Evolutionary conservation across 257 asterid species (phyloP).

Genomic region (Forsythia suspensa): DNA sequence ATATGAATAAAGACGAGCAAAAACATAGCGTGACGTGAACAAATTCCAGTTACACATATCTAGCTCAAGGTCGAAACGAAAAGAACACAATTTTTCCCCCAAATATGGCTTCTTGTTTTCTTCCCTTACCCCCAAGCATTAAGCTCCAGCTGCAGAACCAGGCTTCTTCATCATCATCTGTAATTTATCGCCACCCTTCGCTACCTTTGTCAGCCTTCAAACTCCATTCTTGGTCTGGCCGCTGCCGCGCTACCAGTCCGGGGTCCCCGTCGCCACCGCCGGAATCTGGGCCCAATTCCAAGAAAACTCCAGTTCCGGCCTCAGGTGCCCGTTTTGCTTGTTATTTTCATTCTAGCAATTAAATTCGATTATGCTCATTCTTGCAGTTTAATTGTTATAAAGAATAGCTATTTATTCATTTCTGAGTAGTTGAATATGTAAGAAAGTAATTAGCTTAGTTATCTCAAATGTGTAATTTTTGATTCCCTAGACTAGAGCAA

Average conservation of each 20-base stretch:
- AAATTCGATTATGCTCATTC: neutral
- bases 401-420: neutral
- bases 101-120: slow-evolving; percentile 34
- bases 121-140: slow-evolving; percentile 20
- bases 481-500: neutral
- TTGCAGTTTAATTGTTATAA: neutral
- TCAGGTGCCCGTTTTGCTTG: slow-evolving; percentile 42
- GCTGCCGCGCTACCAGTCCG: slow-evolving; percentile 52
- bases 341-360: neutral
- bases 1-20: no score
- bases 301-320: slow-evolving; percentile 23
- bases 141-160: slow-evolving; percentile 9
- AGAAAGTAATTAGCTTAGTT: neutral
- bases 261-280: slow-evolving; percentile 39
- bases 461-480: neutral
- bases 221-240: slow-evolving; percentile 32
- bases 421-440: neutral
- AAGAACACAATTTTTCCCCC: neutral
- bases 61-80: neutral
- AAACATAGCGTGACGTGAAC: no score
- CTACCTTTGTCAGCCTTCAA: slow-evolving; percentile 19
- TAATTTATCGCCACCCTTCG: slow-evolving; percentile 36
- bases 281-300: slow-evolving; percentile 55
- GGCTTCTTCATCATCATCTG: slow-evolving; percentile 10
- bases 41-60: no score